Conservation (phyloP, 1,284 basidiomycete genomes). For the Fomitopsis betulina region DNA sequence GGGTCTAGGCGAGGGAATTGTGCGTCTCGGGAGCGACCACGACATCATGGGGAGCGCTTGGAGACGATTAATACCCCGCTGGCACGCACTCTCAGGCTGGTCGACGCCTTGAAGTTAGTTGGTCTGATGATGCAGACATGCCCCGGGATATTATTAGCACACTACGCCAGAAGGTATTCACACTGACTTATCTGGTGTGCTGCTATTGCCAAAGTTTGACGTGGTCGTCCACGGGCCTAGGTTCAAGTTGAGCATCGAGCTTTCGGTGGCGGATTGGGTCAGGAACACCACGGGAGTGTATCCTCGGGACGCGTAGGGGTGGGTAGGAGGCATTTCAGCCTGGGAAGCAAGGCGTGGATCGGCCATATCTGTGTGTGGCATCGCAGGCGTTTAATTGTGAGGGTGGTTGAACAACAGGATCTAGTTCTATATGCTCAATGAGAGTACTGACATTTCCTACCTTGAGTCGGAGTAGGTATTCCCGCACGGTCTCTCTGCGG, state of each 20-base stretch:
- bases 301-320: background rate
- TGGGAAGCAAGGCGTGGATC: background rate
- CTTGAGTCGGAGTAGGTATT: background rate
- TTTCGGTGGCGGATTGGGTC: background rate
- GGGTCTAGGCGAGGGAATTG: background rate
- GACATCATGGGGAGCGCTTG: background rate
- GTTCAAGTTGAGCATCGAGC: background rate
- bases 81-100: background rate
- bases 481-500: too few species aligned
- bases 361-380: background rate
- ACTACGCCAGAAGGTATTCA: background rate
- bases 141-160: background rate
- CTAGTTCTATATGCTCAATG: background rate
- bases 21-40: background rate
- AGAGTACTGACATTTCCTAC: background rate
- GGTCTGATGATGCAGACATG: background rate
- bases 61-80: background rate
- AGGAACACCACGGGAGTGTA: background rate
- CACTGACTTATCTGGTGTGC: background rate
- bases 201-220: background rate
- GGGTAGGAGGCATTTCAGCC: background rate
- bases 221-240: background rate
- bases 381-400: background rate
- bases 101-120: background rate
- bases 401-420: background rate